phyloP scores from a whole-genome alignment of 2,329 filamentous ascomycete genomes.

The Xylaria multiplex region DNA sequence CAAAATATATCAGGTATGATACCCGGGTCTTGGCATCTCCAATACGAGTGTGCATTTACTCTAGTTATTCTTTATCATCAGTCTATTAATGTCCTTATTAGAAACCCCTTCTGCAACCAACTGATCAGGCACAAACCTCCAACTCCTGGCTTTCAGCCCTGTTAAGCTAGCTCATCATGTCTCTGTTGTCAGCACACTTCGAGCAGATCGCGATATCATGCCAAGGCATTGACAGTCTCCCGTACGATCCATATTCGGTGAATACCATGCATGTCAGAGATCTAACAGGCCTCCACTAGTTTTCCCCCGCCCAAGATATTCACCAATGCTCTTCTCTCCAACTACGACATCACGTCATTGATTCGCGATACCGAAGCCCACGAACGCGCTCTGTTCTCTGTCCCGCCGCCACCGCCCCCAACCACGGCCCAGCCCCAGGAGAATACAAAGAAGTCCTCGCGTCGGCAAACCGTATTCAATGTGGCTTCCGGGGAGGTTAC shows the following conservation, averaged over 20 bases:
- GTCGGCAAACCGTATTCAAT: conserved; percentile 73
- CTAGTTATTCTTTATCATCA: too few species aligned
- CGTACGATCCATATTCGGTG: conserved; percentile 58
- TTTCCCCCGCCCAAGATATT: conserved; percentile 95
- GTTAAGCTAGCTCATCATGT: conserved; percentile 60
- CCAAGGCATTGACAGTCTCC: conserved; percentile 77
- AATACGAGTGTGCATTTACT: too few species aligned
- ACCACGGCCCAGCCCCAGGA: conserved; percentile 58
- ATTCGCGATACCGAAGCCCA: conserved; percentile 96
- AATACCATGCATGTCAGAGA: not conserved
- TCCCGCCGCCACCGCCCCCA: conserved; percentile 73
- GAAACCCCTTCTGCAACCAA: too few species aligned
- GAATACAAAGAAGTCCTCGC: conserved; percentile 57
- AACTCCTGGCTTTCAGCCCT: not conserved
- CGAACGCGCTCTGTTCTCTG: conserved; percentile 93
- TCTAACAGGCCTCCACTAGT: conserved; percentile 56
- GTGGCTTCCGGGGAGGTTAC: conserved; percentile 71
- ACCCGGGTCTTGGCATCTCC: too few species aligned
- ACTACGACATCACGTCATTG: conserved; percentile 90
- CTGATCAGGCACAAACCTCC: not conserved
- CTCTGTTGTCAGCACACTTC: conserved; percentile 74
- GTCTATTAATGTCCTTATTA: not conserved
- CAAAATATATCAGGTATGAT: too few species aligned
- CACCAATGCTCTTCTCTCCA: conserved; percentile 88
- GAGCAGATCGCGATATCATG: conserved; percentile 83